phyloP scores from a whole-genome alignment of 768 basidiomycete species.

The Boletus eberwhitei region DNA sequence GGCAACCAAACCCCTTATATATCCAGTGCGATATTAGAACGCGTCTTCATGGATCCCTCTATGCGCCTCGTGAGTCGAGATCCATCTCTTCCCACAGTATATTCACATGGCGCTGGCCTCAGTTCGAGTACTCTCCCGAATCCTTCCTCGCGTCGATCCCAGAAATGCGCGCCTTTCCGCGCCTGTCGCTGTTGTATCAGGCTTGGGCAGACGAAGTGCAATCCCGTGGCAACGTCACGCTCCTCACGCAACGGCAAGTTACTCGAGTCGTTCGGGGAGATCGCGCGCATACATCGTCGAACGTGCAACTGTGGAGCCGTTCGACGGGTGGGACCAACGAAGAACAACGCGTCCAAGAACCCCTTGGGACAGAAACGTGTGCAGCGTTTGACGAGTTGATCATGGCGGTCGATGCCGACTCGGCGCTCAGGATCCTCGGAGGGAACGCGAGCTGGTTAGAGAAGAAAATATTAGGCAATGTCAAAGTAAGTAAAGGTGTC shows the following conservation, averaged over 20 bases:
- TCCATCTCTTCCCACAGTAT: background rate
- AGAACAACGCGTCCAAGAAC: background rate
- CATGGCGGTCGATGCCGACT: slow-evolving; percentile 8
- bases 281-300: background rate
- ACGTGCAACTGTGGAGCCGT: slow-evolving; percentile 1
- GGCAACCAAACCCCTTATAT: slow-evolving; percentile 1
- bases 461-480: background rate
- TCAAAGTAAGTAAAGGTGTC: background rate
- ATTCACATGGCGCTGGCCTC: background rate
- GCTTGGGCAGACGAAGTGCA: background rate
- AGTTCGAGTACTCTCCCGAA: slow-evolving; percentile 7
- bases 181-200: slow-evolving; percentile 2
- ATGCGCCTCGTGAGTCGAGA: slow-evolving; percentile 3
- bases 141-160: slow-evolving; percentile 12
- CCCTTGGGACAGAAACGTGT: background rate
- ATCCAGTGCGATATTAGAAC: background rate
- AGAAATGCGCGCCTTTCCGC: slow-evolving; percentile 5
- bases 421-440: slow-evolving; percentile 2
- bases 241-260: background rate
- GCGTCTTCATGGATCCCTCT: background rate
- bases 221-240: background rate
- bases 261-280: background rate
- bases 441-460: background rate
- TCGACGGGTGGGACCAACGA: background rate
- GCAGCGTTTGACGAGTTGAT: slow-evolving; percentile 3